Evolutionary conservation across 225 moss, liverwort and hornwort genomes (phyloP), one percentile per base, ranked within the genome.

Genomic region (Pseudoscleropodium purum): DNA sequence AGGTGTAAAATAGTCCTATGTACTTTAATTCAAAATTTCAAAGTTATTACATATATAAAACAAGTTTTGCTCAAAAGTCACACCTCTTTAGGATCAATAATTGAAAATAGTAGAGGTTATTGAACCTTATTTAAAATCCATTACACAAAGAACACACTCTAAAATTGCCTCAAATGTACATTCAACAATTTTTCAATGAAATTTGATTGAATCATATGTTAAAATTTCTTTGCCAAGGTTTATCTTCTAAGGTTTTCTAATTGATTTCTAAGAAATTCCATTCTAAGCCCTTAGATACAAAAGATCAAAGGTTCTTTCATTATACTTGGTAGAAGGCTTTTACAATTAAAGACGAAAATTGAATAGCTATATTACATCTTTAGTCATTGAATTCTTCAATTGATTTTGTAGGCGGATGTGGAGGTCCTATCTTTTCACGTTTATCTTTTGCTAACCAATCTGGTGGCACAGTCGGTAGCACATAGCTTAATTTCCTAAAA

Each of bases 401-500:
- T 4, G 52, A 27, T 18, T 7, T 13, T 6, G 4, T 90, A 24
- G 68, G 62, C 52, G 82, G 90, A 5, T 29, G 66, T 17, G 77
- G 88, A 77, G 90, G 76, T 34, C 61, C 77, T 31, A 26, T 69
- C 15, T 85, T 76, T 54, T 90, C 62, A 70, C 0, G 47, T 26
- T 13, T 34, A 27, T 90, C 82, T 47, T 60, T 8, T 6, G 3
- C 68, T 47, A 90, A 70, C 90, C 92, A 92, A 81, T 90, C 4
- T 18, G 84, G 75, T 51, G 84, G 89, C 27, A 84, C 7, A 13
- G 4, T 68, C 0, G 87, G 92, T 13, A 84, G 84, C 10, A 84
- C 31, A 29, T 90, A 90, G 18, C 87, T 92, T 47, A 92, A 45
- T 68, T 87, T 92, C 5, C 83, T 73, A 23, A 89, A 88, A 2